Percentiles rank a stretch among this genome's conserved stretches.
Evolutionary conservation across 805 yeast species (phyloP).

Genomic region (Barnettozyma siamensis): DNA sequence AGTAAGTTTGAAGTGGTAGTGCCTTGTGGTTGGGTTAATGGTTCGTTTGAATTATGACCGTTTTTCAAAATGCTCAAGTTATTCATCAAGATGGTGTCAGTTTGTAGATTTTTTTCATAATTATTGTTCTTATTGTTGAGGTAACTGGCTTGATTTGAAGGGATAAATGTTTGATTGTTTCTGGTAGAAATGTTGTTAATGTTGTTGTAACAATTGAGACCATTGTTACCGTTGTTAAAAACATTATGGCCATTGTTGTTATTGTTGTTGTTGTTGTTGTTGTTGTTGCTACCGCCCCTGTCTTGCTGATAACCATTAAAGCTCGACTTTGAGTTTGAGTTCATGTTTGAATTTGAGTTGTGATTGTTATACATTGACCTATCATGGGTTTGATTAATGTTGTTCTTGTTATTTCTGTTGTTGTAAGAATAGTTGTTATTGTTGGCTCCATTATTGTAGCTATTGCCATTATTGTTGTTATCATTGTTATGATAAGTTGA

Average conservation of each 20-base stretch:
- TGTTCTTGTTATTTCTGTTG: background rate
- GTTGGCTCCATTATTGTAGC: slow-evolving; percentile 7
- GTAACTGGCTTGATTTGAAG: no score
- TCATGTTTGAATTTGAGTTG: no score
- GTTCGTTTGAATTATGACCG: background rate
- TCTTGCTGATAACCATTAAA: no score
- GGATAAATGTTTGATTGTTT: no score
- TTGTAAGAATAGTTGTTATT: background rate
- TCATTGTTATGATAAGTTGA: background rate
- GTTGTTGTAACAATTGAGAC: no score
- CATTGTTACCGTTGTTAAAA: background rate
- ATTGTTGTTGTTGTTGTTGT: background rate
- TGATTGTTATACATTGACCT: no score
- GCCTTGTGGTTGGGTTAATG: background rate
- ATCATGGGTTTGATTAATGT: background rate
- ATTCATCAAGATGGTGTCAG: background rate
- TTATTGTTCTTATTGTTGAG: background rate
- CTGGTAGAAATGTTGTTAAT: no score
- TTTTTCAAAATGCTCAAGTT: slow-evolving; percentile 1
- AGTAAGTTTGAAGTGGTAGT: background rate
- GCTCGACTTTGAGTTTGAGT: background rate
- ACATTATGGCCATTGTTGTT: background rate
- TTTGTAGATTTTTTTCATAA: background rate
- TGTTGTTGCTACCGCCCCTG: no score
- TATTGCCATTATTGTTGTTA: background rate